phyloP scores from a whole-genome alignment of 768 basidiomycete genomes.

The Paxillus rubicundulus region DNA sequence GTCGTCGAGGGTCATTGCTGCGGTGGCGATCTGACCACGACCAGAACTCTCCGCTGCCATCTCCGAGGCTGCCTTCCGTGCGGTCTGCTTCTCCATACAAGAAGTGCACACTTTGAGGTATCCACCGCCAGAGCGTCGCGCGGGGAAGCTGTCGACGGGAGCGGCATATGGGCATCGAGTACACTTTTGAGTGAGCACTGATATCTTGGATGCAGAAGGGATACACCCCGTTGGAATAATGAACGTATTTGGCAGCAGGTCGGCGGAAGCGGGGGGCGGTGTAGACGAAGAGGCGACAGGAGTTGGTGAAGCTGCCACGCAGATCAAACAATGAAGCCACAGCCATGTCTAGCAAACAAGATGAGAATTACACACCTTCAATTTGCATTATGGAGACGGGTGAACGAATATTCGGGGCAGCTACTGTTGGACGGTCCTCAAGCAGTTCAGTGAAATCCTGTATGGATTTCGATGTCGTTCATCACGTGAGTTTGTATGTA shows the following conservation, averaged over 20 bases:
- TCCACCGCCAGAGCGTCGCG: conserved; percentile 30
- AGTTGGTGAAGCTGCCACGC: conserved; percentile 7
- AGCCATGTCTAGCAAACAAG: not conserved
- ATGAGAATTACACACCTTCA: not conserved
- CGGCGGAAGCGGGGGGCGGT: conserved; percentile 3
- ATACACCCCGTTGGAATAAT: conserved; percentile 14
- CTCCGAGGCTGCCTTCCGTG: conserved; percentile 32
- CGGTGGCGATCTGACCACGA: conserved; percentile 35
- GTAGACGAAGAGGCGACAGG: conserved; percentile 15
- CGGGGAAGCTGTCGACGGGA: conserved; percentile 26
- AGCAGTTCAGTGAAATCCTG: not conserved
- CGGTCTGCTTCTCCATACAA: conserved; percentile 35
- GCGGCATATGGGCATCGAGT: conserved; percentile 33
- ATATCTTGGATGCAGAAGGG: conserved; percentile 4
- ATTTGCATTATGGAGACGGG: not conserved
- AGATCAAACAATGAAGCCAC: not conserved
- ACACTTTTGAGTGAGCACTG: conserved; percentile 25
- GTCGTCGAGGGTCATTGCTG: conserved; percentile 34
- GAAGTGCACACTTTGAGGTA: conserved; percentile 32
- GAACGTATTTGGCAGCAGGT: conserved; percentile 18
- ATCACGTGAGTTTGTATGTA: not conserved
- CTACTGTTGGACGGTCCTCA: not conserved
- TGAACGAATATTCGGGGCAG: not conserved
- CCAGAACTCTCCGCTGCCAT: conserved; percentile 27
- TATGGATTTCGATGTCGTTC: not conserved